Conservation (phyloP, 441 rosid species). For the Eruca vesicaria region DNA sequence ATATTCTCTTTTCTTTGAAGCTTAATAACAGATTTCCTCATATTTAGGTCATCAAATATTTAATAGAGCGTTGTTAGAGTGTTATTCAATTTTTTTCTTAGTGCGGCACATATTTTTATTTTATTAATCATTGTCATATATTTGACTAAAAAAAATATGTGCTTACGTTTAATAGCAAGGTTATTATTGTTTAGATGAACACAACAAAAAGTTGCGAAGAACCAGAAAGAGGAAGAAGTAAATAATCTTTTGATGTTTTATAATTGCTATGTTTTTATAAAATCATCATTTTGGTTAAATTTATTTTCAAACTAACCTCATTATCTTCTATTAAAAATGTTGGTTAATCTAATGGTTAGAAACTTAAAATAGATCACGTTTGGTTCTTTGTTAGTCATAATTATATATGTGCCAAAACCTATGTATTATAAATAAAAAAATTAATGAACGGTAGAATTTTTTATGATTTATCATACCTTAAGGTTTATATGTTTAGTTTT, state of each 20-base stretch:
- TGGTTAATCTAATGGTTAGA: background rate
- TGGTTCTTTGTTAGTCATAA: background rate
- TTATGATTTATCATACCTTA: too few relatives aligned
- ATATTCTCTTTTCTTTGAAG: background rate
- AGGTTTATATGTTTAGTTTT: too few relatives aligned
- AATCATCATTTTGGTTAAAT: background rate
- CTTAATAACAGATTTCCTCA: background rate
- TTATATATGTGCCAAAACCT: too few relatives aligned
- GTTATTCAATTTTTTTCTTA: background rate
- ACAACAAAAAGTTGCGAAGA: too few relatives aligned
- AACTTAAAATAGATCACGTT: background rate
- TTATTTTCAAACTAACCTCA: too few relatives aligned
- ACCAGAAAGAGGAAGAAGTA: too few relatives aligned
- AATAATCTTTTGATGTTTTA: too few relatives aligned
- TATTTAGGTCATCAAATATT: background rate
- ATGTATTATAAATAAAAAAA: background rate
- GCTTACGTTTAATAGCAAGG: background rate
- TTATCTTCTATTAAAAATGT: background rate
- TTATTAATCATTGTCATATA: background rate
- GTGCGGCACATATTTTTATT: background rate
- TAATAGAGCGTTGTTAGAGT: background rate
- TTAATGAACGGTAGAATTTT: background rate
- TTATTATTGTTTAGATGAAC: too few relatives aligned
- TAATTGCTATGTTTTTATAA: background rate
- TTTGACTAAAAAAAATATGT: background rate